Base-by-base conservation (phyloP, 2,329 filamentous ascomycete species). In the Macrophomina phaseolina region DNA sequence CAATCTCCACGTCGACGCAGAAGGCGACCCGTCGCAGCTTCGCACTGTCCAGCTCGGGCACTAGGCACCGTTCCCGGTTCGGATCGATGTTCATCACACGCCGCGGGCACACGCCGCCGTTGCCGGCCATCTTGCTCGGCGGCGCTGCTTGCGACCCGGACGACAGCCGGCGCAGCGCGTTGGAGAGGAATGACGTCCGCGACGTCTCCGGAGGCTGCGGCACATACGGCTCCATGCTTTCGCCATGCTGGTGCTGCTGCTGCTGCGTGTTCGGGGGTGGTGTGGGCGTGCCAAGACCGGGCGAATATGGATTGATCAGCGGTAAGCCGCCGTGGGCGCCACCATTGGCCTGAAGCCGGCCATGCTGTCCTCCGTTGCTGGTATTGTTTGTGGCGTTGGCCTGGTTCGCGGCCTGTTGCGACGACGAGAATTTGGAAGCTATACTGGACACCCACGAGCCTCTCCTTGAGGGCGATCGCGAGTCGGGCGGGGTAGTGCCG, bases 1-100 rank as follows among this genome's bases (percentile, higher is more conserved):
- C 94, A 74, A 99, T 97, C 78, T 99, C 95, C 4, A 99, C 94
- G 74, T 99, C 95, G 2, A 99, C 95, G 72, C 92, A 97, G 75
- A 99, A 99, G 0, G 94, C 91, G 0, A 99, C 95, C 64, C 93
- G 88, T 64, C 93, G 87, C 68, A 99, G 79, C 76, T 95, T 97
- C 58, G 88, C 87, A 73, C 90, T 88, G 70, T 93, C 89, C 55
- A 99, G 83, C 71, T 97, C 94, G 4, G 87, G 82, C 36, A 98
- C 88, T 30, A 87, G 85, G 76, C 93, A 97, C 70, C 95, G 84
- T 74, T 94, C 89, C 49, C 95, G 87, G 71, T 90, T 86, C 8
- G 82, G 88, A 75, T 98, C 93, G 52, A 97, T 85, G 74, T 99
- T 99, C 81, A 98, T 82, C 7, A 97, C 85, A 70, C 84, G 88